A percentile compares a stretch with the other conserved stretches of the same genome.
Conservation (phyloP, 2,329 filamentous ascomycete genomes). For the Phoma sp. region DNA sequence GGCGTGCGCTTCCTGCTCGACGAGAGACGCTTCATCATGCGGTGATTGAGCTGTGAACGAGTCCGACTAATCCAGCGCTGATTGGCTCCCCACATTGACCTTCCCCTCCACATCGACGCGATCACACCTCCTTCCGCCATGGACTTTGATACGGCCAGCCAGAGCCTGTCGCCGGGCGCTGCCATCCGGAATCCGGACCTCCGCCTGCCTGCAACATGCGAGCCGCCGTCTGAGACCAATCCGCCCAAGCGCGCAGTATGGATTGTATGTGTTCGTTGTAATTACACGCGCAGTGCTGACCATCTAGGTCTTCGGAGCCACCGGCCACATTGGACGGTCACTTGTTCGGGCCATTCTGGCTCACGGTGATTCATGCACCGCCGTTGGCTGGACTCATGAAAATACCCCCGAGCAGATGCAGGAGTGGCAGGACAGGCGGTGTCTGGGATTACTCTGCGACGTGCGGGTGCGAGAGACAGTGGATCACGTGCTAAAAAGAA, state of each 20-base stretch:
- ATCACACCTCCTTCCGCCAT: constrained; percentile 29
- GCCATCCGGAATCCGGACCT: constrained; percentile 53
- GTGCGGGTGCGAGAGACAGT: constrained; percentile 85
- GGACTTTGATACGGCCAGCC: constrained; percentile 47
- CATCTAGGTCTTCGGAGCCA: constrained; percentile 81
- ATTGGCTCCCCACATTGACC: constrained; percentile 37
- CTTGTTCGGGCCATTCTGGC: constrained; percentile 82
- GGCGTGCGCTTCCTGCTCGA: constrained; percentile 37
- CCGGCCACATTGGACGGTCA: constrained; percentile 94
- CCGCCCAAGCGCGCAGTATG: constrained; percentile 81
- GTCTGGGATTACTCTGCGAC: constrained; percentile 85
- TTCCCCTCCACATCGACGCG: constrained; percentile 8
- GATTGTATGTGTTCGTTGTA: constrained; percentile 68
- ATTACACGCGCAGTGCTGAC: constrained; percentile 9
- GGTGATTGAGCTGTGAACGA: constrained; percentile 15
- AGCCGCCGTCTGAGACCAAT: constrained; percentile 77
- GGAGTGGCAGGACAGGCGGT: constrained; percentile 70
- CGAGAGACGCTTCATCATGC: constrained; percentile 36
- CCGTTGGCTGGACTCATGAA: constrained; percentile 84
- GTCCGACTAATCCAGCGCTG: constrained; percentile 18
- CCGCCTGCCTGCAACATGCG: constrained; percentile 81
- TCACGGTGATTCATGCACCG: constrained; percentile 83
- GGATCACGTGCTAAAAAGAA: constrained; percentile 70
- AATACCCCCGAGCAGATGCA: constrained; percentile 76
- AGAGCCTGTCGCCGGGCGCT: constrained; percentile 47